Percentiles rank a stretch among this genome's conserved stretches.
Conservation (phyloP, 2,329 filamentous ascomycete species). For the Cytospora chrysosperma region DNA sequence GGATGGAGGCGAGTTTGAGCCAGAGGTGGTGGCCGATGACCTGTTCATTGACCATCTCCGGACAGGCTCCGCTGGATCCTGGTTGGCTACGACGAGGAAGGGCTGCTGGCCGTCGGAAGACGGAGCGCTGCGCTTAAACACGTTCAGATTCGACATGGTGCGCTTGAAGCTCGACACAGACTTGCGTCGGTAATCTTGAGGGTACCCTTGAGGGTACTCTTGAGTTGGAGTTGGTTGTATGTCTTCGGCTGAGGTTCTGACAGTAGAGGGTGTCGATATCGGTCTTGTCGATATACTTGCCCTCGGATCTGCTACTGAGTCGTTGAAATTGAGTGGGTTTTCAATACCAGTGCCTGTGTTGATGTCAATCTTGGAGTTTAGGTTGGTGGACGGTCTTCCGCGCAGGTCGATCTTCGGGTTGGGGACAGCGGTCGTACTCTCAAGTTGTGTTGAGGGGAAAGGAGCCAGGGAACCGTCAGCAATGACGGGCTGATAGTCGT, state of each 20-base stretch:
- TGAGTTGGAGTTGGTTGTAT: conserved; percentile 32
- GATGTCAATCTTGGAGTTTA: conserved; percentile 4
- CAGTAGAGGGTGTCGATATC: conserved; percentile 17
- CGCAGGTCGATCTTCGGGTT: conserved; percentile 10
- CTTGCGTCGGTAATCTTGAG: conserved; percentile 40
- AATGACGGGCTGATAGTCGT: conserved; percentile 28
- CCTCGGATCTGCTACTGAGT: neutral
- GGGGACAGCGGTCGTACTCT: conserved; percentile 10
- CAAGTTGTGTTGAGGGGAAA: conserved; percentile 18
- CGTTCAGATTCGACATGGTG: conserved; percentile 48
- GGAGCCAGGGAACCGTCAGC: conserved; percentile 31
- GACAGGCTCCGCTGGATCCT: conserved; percentile 27
- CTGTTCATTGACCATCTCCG: conserved; percentile 48
- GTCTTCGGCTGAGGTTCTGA: conserved; percentile 27
- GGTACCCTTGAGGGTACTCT: conserved; percentile 38
- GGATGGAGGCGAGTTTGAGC: conserved; percentile 51
- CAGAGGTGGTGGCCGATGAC: conserved; percentile 43
- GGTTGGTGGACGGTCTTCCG: conserved; percentile 15
- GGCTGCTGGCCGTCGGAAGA: conserved; percentile 31
- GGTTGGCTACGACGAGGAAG: conserved; percentile 21
- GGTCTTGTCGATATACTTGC: conserved; percentile 5
- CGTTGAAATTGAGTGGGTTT: neutral
- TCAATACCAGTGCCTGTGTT: conserved; percentile 7
- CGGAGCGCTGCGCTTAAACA: conserved; percentile 39
- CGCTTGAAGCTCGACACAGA: conserved; percentile 50